phyloP scores from a whole-genome alignment of 202 grass and related monocot species.

The Thinopyrum obtusiflorum region DNA sequence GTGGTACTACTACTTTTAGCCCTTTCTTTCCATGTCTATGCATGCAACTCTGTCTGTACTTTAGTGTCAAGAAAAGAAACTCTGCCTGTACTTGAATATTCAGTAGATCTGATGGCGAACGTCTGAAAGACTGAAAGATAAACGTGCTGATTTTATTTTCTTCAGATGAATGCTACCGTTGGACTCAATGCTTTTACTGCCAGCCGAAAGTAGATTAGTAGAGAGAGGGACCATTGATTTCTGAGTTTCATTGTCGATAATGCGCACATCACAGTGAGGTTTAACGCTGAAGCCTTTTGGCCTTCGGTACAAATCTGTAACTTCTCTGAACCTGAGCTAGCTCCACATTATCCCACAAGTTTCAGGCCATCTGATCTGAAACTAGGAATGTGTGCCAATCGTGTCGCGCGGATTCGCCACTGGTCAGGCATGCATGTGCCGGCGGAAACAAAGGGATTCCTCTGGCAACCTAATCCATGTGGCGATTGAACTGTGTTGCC shows the following conservation, averaged over 20 bases:
- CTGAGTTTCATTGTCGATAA: neutral
- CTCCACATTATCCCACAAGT: no score
- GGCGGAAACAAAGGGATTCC: neutral
- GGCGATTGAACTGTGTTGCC: neutral
- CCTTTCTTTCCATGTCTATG: neutral
- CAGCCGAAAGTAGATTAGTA: neutral
- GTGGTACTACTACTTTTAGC: neutral
- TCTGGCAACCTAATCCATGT: neutral
- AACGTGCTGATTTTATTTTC: no score
- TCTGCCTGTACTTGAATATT: no score
- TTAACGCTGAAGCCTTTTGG: neutral
- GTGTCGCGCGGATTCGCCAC: neutral
- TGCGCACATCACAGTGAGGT: neutral
- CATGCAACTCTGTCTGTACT: neutral
- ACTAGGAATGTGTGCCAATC: neutral
- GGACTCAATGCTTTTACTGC: neutral
- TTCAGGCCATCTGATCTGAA: neutral
- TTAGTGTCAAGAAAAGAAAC: no score
- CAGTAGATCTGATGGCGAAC: no score
- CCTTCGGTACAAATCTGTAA: neutral
- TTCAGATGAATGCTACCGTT: neutral
- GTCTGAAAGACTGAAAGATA: no score
- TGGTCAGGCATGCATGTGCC: neutral
- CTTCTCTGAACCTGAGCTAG: neutral
- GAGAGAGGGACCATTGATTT: neutral